A percentile compares a stretch with the other conserved stretches of the same genome.
phyloP scores from a whole-genome alignment of 2,329 filamentous ascomycete species.

The Neonectria magnoliae region DNA sequence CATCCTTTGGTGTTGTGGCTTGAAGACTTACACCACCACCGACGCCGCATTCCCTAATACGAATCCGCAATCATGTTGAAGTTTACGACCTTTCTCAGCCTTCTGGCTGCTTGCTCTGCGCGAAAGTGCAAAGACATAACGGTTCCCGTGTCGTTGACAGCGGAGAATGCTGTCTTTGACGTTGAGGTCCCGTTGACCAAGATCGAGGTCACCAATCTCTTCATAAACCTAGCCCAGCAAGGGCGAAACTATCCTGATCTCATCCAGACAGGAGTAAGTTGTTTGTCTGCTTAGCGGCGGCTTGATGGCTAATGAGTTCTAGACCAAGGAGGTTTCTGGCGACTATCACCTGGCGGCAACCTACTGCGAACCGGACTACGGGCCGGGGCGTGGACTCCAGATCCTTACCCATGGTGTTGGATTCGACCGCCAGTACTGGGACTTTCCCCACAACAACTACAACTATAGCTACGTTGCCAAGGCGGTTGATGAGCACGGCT shows the following conservation, averaged over 20 bases:
- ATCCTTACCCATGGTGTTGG: slow-evolving; percentile 55
- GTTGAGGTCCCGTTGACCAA: slow-evolving; percentile 59
- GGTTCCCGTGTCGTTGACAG: slow-evolving; percentile 64
- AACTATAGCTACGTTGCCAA: slow-evolving; percentile 71
- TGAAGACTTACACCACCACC: slow-evolving; percentile 17
- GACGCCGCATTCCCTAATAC: neutral
- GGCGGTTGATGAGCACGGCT: slow-evolving; percentile 64
- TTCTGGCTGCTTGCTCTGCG: slow-evolving; percentile 45
- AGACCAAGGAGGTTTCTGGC: slow-evolving; percentile 62
- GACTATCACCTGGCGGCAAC: slow-evolving; percentile 68
- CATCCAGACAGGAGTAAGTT: slow-evolving; percentile 55
- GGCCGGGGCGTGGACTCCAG: slow-evolving; percentile 50
- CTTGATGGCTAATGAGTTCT: slow-evolving; percentile 11
- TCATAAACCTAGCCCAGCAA: slow-evolving; percentile 59
- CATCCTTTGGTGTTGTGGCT: slow-evolving; percentile 16
- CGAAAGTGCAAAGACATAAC: slow-evolving; percentile 60
- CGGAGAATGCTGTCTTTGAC: slow-evolving; percentile 64
- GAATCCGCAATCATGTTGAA: slow-evolving; percentile 34
- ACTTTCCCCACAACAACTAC: slow-evolving; percentile 64
- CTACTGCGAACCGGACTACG: slow-evolving; percentile 67
- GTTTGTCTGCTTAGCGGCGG: too few relatives aligned
- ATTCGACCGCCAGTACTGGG: slow-evolving; percentile 67
- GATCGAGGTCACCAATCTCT: slow-evolving; percentile 66
- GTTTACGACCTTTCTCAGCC: slow-evolving; percentile 34
- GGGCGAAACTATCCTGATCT: slow-evolving; percentile 60